Conservation (phyloP, 2,329 filamentous ascomycete species). For the Rhynchosporium secalis region DNA sequence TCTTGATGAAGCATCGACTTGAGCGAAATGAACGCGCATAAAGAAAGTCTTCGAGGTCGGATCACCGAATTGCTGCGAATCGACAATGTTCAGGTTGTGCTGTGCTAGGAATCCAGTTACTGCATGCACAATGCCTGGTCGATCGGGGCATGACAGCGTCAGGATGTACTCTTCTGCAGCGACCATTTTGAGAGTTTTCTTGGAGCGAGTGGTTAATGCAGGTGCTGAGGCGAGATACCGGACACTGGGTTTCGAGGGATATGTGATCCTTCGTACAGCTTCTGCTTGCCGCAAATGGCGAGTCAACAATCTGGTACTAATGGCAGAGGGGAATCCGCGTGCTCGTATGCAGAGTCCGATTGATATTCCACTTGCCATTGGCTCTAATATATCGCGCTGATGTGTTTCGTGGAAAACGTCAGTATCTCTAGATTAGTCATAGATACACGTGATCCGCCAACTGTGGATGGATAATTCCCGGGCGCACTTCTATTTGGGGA, state of each 20-base stretch:
- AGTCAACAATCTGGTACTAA: not conserved
- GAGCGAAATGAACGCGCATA: constrained; percentile 83
- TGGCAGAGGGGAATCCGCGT: not conserved
- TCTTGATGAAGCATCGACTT: constrained; percentile 44
- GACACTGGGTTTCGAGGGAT: not conserved
- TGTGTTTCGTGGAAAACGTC: not conserved
- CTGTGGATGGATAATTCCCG: not conserved
- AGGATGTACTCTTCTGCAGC: constrained; percentile 55
- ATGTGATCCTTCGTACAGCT: constrained; percentile 3
- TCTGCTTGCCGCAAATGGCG: not conserved
- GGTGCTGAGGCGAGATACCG: constrained; percentile 12
- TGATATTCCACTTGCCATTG: constrained; percentile 14
- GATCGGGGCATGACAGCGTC: constrained; percentile 81
- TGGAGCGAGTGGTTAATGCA: constrained; percentile 11
- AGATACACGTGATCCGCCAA: constrained; percentile 3
- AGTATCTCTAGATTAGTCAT: not conserved
- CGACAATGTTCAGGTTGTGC: constrained; percentile 76
- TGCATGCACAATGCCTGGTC: constrained; percentile 80
- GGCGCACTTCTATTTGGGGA: too few species aligned
- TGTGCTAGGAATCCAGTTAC: constrained; percentile 76
- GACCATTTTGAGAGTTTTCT: constrained; percentile 46
- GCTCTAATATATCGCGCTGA: not conserved
- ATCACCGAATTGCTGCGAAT: constrained; percentile 83
- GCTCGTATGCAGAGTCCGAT: constrained; percentile 13
- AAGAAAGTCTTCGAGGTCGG: constrained; percentile 75